These are phyloP conservation scores for Sinapis alba DNA, from an alignment of 441 rosid species.

Conservation along the genomic window DNA sequence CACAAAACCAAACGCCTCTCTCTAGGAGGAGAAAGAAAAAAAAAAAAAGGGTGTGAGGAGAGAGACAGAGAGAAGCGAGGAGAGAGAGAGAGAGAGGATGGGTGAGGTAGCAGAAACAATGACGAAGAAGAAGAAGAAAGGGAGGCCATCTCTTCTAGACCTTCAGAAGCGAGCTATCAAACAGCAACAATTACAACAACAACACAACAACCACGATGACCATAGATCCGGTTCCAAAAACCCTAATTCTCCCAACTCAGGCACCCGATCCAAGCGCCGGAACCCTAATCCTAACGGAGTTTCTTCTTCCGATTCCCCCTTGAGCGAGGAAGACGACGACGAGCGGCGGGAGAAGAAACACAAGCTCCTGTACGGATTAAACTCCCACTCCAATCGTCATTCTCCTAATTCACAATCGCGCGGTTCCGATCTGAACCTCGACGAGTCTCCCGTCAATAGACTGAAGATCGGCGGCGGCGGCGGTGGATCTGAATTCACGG, in stretches of 20 bases:
- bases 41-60: not conserved
- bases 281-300: conserved; percentile 47
- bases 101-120: conserved; percentile 55
- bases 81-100: conserved; percentile 32
- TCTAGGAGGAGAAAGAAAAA: conserved; percentile 29
- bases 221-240: conserved; percentile 47
- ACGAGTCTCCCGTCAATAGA: conserved; percentile 43
- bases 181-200: conserved; percentile 56
- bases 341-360: conserved; percentile 74
- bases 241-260: conserved; percentile 50
- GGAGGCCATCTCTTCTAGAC: conserved; percentile 87
- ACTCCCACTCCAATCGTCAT: conserved; percentile 40
- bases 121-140: conserved; percentile 88
- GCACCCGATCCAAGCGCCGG: conserved; percentile 55
- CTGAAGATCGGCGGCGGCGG: conserved; percentile 45
- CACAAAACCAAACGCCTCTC: conserved; percentile 39
- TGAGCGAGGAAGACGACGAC: conserved; percentile 47
- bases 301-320: conserved; percentile 36
- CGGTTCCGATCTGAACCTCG: conserved; percentile 50
- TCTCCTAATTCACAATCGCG: conserved; percentile 36
- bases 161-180: conserved; percentile 84
- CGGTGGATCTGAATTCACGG: conserved; percentile 61
- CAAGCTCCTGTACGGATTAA: conserved; percentile 62
- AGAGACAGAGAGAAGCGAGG: not conserved
- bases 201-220: conserved; percentile 26